A percentile compares a stretch with the other conserved stretches of the same genome.
These are phyloP conservation scores for Diaporthe ilicicola DNA, from an alignment of 2,329 filamentous ascomycete species.

Conservation along the genomic window DNA sequence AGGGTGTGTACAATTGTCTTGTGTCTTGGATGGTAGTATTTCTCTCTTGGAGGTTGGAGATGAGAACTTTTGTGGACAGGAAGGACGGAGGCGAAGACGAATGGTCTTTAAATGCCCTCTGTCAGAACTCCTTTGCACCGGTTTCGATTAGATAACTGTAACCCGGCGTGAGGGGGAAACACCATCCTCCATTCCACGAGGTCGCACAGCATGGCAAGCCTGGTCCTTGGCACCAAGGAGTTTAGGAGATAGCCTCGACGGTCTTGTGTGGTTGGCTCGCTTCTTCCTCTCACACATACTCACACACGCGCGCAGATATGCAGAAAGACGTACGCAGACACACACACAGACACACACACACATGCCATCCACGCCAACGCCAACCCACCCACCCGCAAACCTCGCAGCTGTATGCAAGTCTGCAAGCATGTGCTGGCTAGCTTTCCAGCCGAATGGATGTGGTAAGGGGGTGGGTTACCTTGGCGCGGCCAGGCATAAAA, in stretches of 20 bases:
- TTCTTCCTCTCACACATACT: not conserved
- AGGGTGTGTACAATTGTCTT: not conserved
- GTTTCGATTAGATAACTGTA: slow-evolving; percentile 1
- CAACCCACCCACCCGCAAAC: not conserved
- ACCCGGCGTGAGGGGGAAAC: slow-evolving; percentile 3
- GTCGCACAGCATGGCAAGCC: slow-evolving; percentile 20
- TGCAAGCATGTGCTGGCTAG: slow-evolving; percentile 20
- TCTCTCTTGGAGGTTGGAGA: not conserved
- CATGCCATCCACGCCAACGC: not conserved
- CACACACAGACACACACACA: not conserved
- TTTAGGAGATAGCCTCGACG: slow-evolving; percentile 1
- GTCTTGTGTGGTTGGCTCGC: slow-evolving; percentile 3
- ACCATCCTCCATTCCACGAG: slow-evolving; percentile 3
- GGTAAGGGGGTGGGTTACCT: not conserved
- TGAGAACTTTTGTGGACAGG: slow-evolving; percentile 2
- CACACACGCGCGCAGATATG: not conserved
- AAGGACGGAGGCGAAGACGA: slow-evolving; percentile 1
- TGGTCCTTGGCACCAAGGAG: not conserved
- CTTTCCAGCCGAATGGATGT: slow-evolving; percentile 9
- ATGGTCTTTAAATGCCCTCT: slow-evolving; percentile 15
- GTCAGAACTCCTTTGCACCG: not conserved
- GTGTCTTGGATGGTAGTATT: slow-evolving; percentile 1
- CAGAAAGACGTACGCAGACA: not conserved
- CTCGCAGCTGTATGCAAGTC: slow-evolving; percentile 6
- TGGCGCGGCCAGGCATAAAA: not conserved